Conservation (phyloP, 441 rosid genomes). For the Eruca vesicaria region DNA sequence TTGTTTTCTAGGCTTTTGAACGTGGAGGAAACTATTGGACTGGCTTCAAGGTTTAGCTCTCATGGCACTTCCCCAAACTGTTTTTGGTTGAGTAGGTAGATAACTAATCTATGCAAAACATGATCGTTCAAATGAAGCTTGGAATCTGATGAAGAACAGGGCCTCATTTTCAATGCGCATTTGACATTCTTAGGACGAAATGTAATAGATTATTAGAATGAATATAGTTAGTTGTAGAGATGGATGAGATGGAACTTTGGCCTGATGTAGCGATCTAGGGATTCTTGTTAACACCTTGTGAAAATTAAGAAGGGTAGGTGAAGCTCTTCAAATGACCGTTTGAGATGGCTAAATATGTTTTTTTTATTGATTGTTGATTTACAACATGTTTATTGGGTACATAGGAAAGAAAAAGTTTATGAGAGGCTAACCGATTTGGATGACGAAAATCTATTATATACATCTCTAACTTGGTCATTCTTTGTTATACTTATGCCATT, state of each 20-base stretch:
- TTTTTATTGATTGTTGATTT: too few species aligned
- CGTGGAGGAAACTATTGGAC: constrained; percentile 39
- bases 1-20: constrained; percentile 38
- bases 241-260: constrained; percentile 52
- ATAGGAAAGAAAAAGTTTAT: too few species aligned
- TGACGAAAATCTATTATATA: too few species aligned
- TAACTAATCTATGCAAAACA: constrained; percentile 48
- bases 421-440: too few species aligned
- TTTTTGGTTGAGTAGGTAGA: constrained; percentile 43
- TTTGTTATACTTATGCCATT: too few species aligned
- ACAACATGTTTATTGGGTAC: too few species aligned
- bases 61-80: constrained; percentile 52
- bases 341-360: too few species aligned
- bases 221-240: constrained; percentile 47
- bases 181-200: constrained; percentile 58
- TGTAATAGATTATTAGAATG: constrained; percentile 51
- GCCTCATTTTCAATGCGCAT: constrained; percentile 57
- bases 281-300: constrained; percentile 61
- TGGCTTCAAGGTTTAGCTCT: constrained; percentile 45
- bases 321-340: too few species aligned
- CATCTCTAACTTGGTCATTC: too few species aligned
- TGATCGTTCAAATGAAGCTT: constrained; percentile 43
- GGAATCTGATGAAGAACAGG: constrained; percentile 48
- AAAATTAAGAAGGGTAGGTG: constrained; percentile 60
- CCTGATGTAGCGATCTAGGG: constrained; percentile 65